Evolutionary conservation across 805 yeast genomes (phyloP).

Genomic region (Metschnikowia corniflorae): DNA sequence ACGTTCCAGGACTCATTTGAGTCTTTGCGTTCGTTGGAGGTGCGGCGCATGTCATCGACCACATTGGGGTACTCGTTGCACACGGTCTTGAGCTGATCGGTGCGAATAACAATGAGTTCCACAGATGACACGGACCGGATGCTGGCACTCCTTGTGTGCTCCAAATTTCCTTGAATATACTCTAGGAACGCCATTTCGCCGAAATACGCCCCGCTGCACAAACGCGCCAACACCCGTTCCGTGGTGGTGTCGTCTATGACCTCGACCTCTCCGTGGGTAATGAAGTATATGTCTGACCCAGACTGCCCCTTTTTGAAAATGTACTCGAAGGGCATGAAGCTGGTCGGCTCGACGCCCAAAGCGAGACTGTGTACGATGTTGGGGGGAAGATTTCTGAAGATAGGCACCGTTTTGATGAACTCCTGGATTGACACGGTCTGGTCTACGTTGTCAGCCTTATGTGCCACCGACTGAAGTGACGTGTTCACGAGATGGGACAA

Average conservation of each 20-base stretch:
- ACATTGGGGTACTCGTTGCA: conserved; percentile 57
- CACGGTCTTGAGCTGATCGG: conserved; percentile 50
- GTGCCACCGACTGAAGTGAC: conserved; percentile 7
- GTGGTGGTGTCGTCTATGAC: conserved; percentile 39
- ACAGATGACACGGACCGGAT: conserved; percentile 59
- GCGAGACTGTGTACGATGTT: conserved; percentile 63
- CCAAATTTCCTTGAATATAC: conserved; percentile 32
- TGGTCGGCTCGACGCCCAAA: conserved; percentile 54
- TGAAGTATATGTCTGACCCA: conserved; percentile 64
- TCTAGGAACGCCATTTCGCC: conserved; percentile 74
- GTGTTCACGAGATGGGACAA: conserved; percentile 13
- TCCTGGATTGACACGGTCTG: conserved; percentile 55
- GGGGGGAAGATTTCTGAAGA: conserved; percentile 55
- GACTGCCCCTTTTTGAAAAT: conserved; percentile 56
- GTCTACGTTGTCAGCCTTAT: conserved; percentile 39
- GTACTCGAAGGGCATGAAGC: conserved; percentile 53
- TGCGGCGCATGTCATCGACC: conserved; percentile 54
- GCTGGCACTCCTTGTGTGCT: conserved; percentile 52
- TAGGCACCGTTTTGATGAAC: conserved; percentile 53
- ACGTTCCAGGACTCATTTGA: conserved; percentile 9
- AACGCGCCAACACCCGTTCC: conserved; percentile 51
- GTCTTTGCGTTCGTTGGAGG: conserved; percentile 51
- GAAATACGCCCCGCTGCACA: conserved; percentile 62
- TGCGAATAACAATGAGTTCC: conserved; percentile 58
- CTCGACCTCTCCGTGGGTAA: conserved; percentile 68